Conservation (phyloP, 768 basidiomycete genomes). For the Agrocybe praecox region DNA sequence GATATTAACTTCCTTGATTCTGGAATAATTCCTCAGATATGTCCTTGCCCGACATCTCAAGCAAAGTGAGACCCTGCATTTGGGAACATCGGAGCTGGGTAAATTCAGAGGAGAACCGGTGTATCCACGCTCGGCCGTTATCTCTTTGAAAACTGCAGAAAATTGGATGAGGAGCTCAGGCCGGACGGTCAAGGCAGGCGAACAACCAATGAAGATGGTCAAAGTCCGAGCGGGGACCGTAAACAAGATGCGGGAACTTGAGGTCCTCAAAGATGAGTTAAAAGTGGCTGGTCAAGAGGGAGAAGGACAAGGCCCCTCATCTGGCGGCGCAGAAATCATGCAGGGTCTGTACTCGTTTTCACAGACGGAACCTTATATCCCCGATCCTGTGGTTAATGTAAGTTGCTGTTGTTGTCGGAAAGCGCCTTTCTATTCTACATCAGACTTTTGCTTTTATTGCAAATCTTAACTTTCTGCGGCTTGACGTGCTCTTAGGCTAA, state of each 20-base stretch:
- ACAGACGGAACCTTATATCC: constrained; percentile 83
- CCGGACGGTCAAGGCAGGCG: constrained; percentile 66
- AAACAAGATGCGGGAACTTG: constrained; percentile 68
- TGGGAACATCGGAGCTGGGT: constrained; percentile 74
- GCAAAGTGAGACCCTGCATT: constrained; percentile 84
- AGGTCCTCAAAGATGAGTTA: constrained; percentile 46
- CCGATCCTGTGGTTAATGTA: constrained; percentile 85
- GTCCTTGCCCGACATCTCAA: constrained; percentile 86
- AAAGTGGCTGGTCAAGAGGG: constrained; percentile 40
- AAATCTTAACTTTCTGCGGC: not conserved
- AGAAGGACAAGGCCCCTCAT: constrained; percentile 27
- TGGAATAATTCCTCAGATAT: constrained; percentile 32
- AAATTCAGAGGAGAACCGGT: constrained; percentile 94
- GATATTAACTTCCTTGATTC: not conserved
- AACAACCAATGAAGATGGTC: constrained; percentile 88
- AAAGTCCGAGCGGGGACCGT: constrained; percentile 87
- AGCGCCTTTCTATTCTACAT: too few species aligned
- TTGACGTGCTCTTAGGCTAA: too few species aligned
- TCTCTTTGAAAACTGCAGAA: constrained; percentile 88
- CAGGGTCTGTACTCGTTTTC: constrained; percentile 85
- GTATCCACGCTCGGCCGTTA: constrained; percentile 81
- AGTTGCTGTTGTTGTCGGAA: constrained; percentile 28
- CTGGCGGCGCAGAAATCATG: constrained; percentile 50
- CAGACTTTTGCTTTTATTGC: not conserved
- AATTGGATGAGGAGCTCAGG: constrained; percentile 92